A percentile compares a stretch with the other conserved stretches of the same genome.
These are phyloP conservation scores for Pugionium dolabratum DNA, from an alignment of 345 rosid genomes.

Conservation along the genomic window DNA sequence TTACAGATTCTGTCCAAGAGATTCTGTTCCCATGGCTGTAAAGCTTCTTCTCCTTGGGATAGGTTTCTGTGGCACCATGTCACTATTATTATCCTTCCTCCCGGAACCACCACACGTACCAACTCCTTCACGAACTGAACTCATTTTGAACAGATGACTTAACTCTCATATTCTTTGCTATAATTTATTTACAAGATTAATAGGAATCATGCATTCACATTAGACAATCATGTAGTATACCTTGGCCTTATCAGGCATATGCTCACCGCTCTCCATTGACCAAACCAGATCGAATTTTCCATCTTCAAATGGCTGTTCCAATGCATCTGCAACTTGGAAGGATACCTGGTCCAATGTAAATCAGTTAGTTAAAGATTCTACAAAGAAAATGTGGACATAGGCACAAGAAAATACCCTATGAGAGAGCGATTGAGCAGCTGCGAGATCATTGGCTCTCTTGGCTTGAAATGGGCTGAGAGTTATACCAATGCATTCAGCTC, in stretches of 20 bases:
- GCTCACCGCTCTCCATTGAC: conserved; percentile 99
- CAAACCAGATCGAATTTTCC: conserved; percentile 78
- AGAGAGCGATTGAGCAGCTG: conserved; percentile 63
- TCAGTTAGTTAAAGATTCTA: conserved; percentile 1
- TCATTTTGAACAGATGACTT: conserved; percentile 1
- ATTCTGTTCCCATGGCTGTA: conserved; percentile 71
- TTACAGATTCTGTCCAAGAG: conserved; percentile 66
- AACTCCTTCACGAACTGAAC: conserved; percentile 77
- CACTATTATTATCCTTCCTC: conserved; percentile 71
- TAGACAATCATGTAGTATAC: conserved; percentile 34
- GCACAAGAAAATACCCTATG: conserved; percentile 42
- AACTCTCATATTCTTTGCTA: background rate
- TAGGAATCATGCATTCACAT: too few relatives aligned
- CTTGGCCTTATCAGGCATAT: conserved; percentile 86
- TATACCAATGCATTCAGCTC: conserved; percentile 67
- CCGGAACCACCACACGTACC: conserved; percentile 84
- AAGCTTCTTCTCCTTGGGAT: conserved; percentile 53
- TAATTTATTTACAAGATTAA: background rate
- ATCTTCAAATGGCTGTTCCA: conserved; percentile 88
- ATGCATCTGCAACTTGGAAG: conserved; percentile 88
- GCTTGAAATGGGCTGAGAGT: conserved; percentile 89
- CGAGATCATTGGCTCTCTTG: conserved; percentile 71
- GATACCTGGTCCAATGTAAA: conserved; percentile 49
- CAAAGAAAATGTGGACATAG: background rate
- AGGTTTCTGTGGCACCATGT: conserved; percentile 97